phyloP scores from a whole-genome alignment of 345 rosid genomes.

The Boechera retrofracta region DNA sequence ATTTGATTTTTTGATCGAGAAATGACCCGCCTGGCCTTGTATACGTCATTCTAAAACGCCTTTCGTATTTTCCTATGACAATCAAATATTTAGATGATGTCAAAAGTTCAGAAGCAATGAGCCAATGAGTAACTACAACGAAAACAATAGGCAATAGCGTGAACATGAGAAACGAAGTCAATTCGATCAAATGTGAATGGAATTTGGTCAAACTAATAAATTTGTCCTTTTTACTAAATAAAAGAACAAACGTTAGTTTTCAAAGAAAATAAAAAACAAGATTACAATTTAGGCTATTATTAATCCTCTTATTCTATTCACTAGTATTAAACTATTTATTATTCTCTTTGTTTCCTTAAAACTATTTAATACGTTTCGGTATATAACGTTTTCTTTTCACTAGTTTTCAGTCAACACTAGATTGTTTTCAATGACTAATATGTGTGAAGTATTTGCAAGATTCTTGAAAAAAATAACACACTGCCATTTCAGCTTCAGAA shows the following conservation, averaged over 20 bases:
- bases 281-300: not conserved
- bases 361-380: not conserved
- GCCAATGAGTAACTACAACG: not conserved
- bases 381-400: not conserved
- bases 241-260: not conserved
- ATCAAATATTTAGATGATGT: not conserved
- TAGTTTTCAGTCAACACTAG: not conserved
- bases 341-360: not conserved
- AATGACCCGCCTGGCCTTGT: too few species aligned
- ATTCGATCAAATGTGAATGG: conserved; percentile 14
- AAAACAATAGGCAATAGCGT: not conserved
- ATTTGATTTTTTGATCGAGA: too few species aligned
- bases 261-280: not conserved
- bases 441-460: not conserved
- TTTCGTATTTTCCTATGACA: too few species aligned
- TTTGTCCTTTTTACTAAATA: not conserved
- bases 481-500: not conserved
- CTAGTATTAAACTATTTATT: not conserved
- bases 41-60: too few species aligned
- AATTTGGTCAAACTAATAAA: conserved; percentile 17
- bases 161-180: conserved; percentile 1
- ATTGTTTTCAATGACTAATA: not conserved
- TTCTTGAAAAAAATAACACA: too few species aligned
- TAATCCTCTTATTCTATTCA: not conserved
- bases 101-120: not conserved